phyloP scores from a whole-genome alignment of 2,329 filamentous ascomycete genomes.

The Colletotrichum limetticola region DNA sequence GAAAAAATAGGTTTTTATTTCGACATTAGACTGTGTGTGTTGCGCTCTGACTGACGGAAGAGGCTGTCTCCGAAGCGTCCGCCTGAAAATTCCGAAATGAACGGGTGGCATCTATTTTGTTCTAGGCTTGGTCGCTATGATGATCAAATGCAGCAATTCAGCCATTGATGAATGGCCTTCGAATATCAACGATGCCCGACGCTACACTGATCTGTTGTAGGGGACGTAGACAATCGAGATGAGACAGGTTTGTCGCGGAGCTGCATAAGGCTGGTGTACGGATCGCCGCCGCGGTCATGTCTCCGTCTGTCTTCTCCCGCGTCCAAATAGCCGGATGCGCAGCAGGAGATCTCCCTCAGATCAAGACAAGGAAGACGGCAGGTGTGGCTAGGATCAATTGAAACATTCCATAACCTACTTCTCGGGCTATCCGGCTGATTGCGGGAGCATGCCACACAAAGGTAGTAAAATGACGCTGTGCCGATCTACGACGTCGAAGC shows the following conservation, averaged over 20 bases:
- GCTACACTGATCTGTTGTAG: neutral
- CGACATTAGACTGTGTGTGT: neutral
- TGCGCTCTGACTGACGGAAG: neutral
- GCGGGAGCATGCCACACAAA: neutral
- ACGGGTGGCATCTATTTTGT: neutral
- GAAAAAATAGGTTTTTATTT: neutral
- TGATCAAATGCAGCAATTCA: no score
- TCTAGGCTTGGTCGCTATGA: neutral
- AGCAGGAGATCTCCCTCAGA: neutral
- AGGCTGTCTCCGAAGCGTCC: neutral
- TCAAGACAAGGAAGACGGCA: neutral
- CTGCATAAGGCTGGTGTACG: neutral
- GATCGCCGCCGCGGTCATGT: neutral
- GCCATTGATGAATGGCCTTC: neutral
- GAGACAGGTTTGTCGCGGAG: neutral
- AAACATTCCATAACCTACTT: neutral
- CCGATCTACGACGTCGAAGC: constrained; percentile 4
- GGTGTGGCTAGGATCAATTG: neutral
- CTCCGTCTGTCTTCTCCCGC: neutral
- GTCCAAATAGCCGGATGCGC: neutral
- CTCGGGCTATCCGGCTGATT: neutral
- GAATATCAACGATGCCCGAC: neutral
- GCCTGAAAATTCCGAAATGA: neutral
- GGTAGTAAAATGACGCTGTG: constrained; percentile 21
- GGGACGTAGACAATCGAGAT: neutral